Conservation (phyloP, 2,329 filamentous ascomycete species). For the Penicillium olsonii region DNA sequence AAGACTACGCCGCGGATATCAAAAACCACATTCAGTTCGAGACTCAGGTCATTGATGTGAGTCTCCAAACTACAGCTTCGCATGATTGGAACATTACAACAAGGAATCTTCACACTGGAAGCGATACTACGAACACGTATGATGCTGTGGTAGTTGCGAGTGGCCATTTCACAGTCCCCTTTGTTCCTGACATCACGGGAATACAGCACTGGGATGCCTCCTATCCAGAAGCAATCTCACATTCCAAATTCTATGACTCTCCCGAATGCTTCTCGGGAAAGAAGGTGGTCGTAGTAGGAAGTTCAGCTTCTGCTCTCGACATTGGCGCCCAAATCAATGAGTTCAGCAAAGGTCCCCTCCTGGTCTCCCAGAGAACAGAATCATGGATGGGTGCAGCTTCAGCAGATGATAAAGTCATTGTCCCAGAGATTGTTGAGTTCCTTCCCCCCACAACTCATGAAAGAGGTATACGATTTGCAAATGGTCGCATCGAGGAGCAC, state of each 20-base stretch:
- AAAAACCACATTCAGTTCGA: slow-evolving; percentile 68
- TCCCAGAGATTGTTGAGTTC: slow-evolving; percentile 57
- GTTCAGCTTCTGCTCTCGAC: slow-evolving; percentile 80
- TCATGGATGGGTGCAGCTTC: slow-evolving; percentile 45
- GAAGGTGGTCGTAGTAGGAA: slow-evolving; percentile 82
- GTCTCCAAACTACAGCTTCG: slow-evolving; percentile 36
- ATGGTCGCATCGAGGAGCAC: slow-evolving; percentile 64
- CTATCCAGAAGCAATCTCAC: slow-evolving; percentile 64
- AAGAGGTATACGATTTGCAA: slow-evolving; percentile 65
- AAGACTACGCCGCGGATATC: slow-evolving; percentile 69
- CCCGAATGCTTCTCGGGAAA: slow-evolving; percentile 64
- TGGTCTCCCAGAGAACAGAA: slow-evolving; percentile 63
- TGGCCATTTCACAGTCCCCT: slow-evolving; percentile 72
- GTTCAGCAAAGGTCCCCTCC: slow-evolving; percentile 60
- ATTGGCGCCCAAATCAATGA: slow-evolving; percentile 74
- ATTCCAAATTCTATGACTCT: slow-evolving; percentile 78
- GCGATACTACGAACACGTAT: slow-evolving; percentile 53
- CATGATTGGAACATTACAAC: slow-evolving; percentile 63
- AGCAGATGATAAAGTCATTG: slow-evolving; percentile 57
- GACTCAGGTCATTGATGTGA: slow-evolving; percentile 67
- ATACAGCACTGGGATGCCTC: slow-evolving; percentile 60
- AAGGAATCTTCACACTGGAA: slow-evolving; percentile 51
- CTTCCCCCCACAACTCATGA: slow-evolving; percentile 53
- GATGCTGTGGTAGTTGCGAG: slow-evolving; percentile 76
- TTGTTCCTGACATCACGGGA: slow-evolving; percentile 63